Evolutionary conservation across 805 yeast genomes (phyloP), one percentile per base, ranked within the genome.

Genomic region (Kregervanrija delftensis): DNA sequence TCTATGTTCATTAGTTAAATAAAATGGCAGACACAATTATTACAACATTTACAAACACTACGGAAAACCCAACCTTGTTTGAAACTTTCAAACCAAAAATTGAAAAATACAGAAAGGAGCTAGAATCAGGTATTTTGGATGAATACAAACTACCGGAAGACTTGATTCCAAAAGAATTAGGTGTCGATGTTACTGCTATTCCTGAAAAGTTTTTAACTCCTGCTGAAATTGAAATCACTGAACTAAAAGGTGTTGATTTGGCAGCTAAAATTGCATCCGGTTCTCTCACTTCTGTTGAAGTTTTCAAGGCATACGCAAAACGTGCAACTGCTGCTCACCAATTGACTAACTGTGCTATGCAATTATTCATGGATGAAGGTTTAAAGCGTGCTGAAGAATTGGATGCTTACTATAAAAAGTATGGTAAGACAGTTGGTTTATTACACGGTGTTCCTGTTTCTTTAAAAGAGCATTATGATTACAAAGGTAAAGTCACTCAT

Each of bases 361-460:
- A 74, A 35, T 47, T 74, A 8, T 68, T 75, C 48, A 52, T 67
- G 35, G 73, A 73, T 30, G 76, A 74, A 41, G 79, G 78, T 11
- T 58, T 75, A 43, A 53, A 63, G 40, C 63, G 74, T 40, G 79
- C 80, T 2, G 48, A 69, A 49, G 75, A 72, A 51, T 64, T 77
- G 45, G 86, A 81, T 62, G 76, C 73, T 3, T 69, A 70, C 50
- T 64, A 61, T 45, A 55, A 57, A 16, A 64, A 68, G 40, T 67
- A 72, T 40, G 77, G 78, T 2, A 61, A 71, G 41, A 64, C 76
- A 0, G 60, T 75, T 22, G 81, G 81, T 39, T 80, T 83, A 1
- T 65, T 80, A 43, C 84, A 82, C 37, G 86, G 86, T 2, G 59
- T 81, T 50, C 85, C 86, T 5, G 64, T 81, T 41, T 77, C 85